phyloP scores from a whole-genome alignment of 495 filamentous ascomycete species.

The Penicillium subrubescens region DNA sequence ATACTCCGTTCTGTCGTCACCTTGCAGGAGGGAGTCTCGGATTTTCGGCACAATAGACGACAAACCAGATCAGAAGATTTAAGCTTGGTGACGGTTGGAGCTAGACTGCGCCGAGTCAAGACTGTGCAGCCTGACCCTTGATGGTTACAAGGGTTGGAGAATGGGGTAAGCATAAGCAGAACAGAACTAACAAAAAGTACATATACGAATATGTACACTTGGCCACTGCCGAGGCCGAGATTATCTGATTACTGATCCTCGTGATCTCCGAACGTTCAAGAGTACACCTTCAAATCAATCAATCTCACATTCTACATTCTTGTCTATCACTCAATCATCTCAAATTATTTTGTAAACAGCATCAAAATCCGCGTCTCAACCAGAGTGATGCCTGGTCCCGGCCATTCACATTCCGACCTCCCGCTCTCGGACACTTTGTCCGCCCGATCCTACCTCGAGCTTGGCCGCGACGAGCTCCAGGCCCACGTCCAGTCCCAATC shows the following conservation, averaged over 20 bases:
- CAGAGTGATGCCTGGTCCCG: constrained; percentile 5
- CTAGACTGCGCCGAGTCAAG: not conserved
- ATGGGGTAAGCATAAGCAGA: not conserved
- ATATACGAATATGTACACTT: not conserved
- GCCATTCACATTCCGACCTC: constrained; percentile 6
- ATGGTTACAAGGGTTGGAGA: not conserved
- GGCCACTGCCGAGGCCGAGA: not conserved
- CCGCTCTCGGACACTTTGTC: constrained; percentile 8
- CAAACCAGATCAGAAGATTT: not conserved
- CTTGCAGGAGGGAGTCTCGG: not conserved
- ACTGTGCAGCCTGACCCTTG: not conserved
- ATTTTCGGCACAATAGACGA: not conserved
- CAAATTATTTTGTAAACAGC: not conserved
- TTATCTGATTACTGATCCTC: constrained; percentile 2
- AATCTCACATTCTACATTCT: not conserved
- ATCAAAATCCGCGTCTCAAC: not conserved
- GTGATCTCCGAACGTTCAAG: not conserved
- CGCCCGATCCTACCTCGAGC: constrained; percentile 26
- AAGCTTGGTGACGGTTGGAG: not conserved
- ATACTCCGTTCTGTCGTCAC: not conserved
- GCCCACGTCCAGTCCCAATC: not conserved
- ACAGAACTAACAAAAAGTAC: no score
- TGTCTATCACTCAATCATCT: not conserved
- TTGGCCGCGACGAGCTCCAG: not conserved
- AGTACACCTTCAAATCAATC: not conserved